phyloP scores from a whole-genome alignment of 2,329 filamentous ascomycete species.

The Cladosporium phlei region DNA sequence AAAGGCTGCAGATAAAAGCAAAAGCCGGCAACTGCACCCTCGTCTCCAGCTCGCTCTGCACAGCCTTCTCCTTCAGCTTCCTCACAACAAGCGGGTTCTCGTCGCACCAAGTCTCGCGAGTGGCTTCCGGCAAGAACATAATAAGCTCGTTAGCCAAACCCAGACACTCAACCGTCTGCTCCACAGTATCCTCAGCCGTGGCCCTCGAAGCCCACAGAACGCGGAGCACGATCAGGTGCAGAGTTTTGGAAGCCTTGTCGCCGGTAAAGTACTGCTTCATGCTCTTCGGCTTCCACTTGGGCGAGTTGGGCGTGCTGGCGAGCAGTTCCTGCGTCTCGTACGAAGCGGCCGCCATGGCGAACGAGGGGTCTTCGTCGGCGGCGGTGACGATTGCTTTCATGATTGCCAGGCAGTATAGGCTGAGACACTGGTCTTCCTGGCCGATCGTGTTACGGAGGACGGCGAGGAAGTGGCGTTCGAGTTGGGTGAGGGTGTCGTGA shows the following conservation, averaged over 20 bases:
- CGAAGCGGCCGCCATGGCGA: slow-evolving; percentile 4
- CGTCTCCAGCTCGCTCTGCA: slow-evolving; percentile 19
- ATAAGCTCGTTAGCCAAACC: slow-evolving; percentile 28
- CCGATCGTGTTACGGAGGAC: slow-evolving; percentile 27
- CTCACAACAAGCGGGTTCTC: slow-evolving; percentile 28
- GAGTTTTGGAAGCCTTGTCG: slow-evolving; percentile 30
- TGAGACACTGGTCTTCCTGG: slow-evolving; percentile 29
- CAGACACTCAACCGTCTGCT: slow-evolving; percentile 21
- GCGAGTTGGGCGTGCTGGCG: slow-evolving; percentile 23
- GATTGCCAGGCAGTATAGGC: slow-evolving; percentile 34
- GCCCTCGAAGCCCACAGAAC: slow-evolving; percentile 25
- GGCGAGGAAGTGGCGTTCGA: slow-evolving; percentile 31
- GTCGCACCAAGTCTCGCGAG: slow-evolving; percentile 28
- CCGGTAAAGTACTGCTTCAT: slow-evolving; percentile 32
- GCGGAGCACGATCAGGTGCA: slow-evolving; percentile 31
- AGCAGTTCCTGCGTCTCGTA: slow-evolving; percentile 30
- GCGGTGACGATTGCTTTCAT: slow-evolving; percentile 29
- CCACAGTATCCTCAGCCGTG: slow-evolving; percentile 16
- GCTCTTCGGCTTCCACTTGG: slow-evolving; percentile 27
- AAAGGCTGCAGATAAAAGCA: slow-evolving; percentile 19
- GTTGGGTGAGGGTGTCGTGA: slow-evolving; percentile 21
- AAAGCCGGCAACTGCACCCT: slow-evolving; percentile 24
- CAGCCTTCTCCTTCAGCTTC: slow-evolving; percentile 32
- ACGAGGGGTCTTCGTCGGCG: slow-evolving; percentile 20
- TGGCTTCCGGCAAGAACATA: slow-evolving; percentile 24